Conservation (phyloP, 352 stramenopile genomes). For the Phytophthora boehmeriae region DNA sequence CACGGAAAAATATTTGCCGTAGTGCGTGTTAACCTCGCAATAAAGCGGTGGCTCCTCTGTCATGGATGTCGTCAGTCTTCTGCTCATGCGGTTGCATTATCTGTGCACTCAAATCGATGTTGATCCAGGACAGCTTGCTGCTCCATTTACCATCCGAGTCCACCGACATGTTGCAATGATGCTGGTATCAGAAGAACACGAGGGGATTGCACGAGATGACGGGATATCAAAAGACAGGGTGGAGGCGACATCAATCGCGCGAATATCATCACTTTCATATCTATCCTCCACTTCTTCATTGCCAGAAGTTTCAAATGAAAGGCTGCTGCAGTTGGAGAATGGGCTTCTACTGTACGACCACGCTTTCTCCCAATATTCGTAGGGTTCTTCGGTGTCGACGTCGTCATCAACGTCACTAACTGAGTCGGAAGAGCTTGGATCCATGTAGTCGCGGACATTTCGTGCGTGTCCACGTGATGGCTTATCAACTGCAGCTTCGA, state of each 20-base stretch:
- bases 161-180: neutral
- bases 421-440: slow-evolving; percentile 7
- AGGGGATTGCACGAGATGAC: neutral
- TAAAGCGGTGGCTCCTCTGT: too few species aligned
- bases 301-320: slow-evolving; percentile 17
- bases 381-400: slow-evolving; percentile 6
- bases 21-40: too few species aligned
- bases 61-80: neutral
- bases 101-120: neutral
- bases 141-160: neutral
- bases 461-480: slow-evolving; percentile 2
- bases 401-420: neutral
- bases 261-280: neutral
- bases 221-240: neutral
- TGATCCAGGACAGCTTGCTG: neutral
- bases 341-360: slow-evolving; percentile 13
- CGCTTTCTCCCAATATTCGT: slow-evolving; percentile 17
- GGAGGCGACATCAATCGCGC: too few species aligned
- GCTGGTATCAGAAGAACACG: neutral
- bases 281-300: slow-evolving; percentile 1
- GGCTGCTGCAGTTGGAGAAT: slow-evolving; percentile 20
- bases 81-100: too few species aligned
- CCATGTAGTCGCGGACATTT: slow-evolving; percentile 19
- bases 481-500: neutral
- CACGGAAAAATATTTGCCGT: too few species aligned